phyloP scores from a whole-genome alignment of 2,329 filamentous ascomycete species.

The Stagonosporopsis rhizophila region DNA sequence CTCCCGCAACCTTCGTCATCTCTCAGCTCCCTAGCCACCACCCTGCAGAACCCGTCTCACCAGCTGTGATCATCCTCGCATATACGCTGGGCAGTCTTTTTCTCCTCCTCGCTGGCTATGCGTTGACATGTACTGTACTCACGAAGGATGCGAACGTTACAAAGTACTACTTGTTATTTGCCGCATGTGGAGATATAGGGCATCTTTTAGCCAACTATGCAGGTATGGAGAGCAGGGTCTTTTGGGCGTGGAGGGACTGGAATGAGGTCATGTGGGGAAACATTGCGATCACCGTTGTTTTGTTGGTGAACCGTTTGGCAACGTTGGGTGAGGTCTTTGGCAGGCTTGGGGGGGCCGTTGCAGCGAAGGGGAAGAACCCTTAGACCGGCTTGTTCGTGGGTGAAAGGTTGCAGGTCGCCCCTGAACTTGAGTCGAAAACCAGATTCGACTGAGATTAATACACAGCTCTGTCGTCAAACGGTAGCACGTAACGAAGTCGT shows the following conservation, averaged over 20 bases:
- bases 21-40: conserved; percentile 25
- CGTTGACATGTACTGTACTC: conserved; percentile 33
- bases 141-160: conserved; percentile 35
- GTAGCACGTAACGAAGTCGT: too few relatives aligned
- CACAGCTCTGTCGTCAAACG: too few relatives aligned
- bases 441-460: too few relatives aligned
- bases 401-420: too few relatives aligned
- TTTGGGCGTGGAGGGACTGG: conserved; percentile 33
- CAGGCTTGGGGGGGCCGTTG: conserved; percentile 13
- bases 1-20: conserved; percentile 25
- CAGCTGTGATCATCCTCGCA: conserved; percentile 25
- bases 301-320: conserved; percentile 31
- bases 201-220: conserved; percentile 35
- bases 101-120: conserved; percentile 29
- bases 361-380: not conserved
- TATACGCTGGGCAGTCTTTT: conserved; percentile 36
- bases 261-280: conserved; percentile 40
- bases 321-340: conserved; percentile 36
- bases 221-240: conserved; percentile 29
- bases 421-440: too few relatives aligned
- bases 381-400: not conserved
- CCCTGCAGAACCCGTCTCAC: conserved; percentile 14
- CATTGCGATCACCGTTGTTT: conserved; percentile 32
- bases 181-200: conserved; percentile 32
- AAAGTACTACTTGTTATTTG: conserved; percentile 30